Evolutionary conservation across 352 stramenopile species (phyloP), one percentile per base, ranked within the genome.

Genomic region (Pythium periplocum): DNA sequence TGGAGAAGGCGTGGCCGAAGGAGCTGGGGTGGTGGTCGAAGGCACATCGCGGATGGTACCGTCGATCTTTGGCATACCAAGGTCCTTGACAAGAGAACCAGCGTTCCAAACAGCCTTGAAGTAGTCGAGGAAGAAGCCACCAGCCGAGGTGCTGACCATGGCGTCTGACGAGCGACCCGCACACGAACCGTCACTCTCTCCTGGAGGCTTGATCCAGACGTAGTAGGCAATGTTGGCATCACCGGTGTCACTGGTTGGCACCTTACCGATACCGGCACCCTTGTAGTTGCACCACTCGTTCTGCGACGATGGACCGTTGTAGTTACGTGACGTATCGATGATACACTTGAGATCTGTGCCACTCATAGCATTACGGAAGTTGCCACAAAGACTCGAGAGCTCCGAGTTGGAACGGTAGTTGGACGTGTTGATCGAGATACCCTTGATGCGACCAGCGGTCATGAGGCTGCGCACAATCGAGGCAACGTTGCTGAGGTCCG

Each of bases 281-380:
- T 71, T 72, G 49, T 75, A 66, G 52, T 91, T 91, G 67, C 81
- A 91, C 81, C 81, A 91, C 48, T 89, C 81, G 44, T 55, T 64
- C 31, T n/a, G 42, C 4, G 62, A 58, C 1, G 64, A 62, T 38
- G 56, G 17, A 1, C 60, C 67, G 35, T 76, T 78, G 58, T 77
- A 75, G 47, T 91, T 89, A 7, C 81, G 72, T 0, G 75, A 86
- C 0, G 81, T 88, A 57, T 92, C 81, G 8, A 87, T 49, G 36
- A 88, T 66, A 53, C 81, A 92, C 52, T 75, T 35, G 38, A 59
- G 11, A 40, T 61, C 50, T 1, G 43, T 69, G 3, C 66, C 74
- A n/a, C 67, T 66, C 46, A 72, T 75, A 17, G 73, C 65, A 7
- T 41, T 69, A 40, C 73, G 70, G 64, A 86, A 87, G 6, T 61